phyloP scores from a whole-genome alignment of 345 rosid genomes.

The Eucalyptus microcorys region DNA sequence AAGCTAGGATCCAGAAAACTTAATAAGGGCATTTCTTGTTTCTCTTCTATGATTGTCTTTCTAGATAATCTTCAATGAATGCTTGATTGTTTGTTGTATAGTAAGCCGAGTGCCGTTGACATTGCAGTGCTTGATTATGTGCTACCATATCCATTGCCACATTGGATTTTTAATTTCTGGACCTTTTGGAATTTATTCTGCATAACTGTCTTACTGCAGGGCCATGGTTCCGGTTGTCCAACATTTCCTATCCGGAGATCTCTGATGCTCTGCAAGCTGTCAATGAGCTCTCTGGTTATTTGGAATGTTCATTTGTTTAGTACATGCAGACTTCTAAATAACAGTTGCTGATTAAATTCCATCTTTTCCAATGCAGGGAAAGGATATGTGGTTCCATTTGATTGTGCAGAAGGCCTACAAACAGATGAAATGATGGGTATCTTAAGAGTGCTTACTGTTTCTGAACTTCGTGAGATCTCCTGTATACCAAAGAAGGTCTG shows the following conservation, averaged over 20 bases:
- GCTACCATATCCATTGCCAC: neutral
- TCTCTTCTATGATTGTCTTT: neutral
- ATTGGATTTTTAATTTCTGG: neutral
- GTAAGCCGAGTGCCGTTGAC: neutral
- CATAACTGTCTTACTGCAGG: conserved; percentile 24
- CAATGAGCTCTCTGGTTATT: conserved; percentile 53
- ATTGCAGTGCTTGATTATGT: neutral
- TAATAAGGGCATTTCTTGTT: neutral
- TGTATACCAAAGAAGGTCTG: conserved; percentile 44
- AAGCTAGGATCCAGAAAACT: neutral
- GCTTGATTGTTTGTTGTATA: neutral
- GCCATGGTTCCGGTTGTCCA: conserved; percentile 81
- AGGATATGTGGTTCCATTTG: conserved; percentile 34
- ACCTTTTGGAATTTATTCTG: neutral
- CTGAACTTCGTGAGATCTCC: conserved; percentile 65
- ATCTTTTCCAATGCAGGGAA: conserved; percentile 22
- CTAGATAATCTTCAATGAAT: neutral
- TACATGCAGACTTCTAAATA: neutral
- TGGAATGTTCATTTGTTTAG: neutral
- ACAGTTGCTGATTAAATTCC: neutral
- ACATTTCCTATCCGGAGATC: conserved; percentile 59
- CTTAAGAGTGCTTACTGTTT: conserved; percentile 35
- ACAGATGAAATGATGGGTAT: conserved; percentile 34
- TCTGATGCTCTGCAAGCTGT: conserved; percentile 39
- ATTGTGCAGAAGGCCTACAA: conserved; percentile 16